These are phyloP conservation scores for Zasmidium citrigriseum DNA, from an alignment of 2,329 filamentous ascomycete genomes.

Conservation along the genomic window DNA sequence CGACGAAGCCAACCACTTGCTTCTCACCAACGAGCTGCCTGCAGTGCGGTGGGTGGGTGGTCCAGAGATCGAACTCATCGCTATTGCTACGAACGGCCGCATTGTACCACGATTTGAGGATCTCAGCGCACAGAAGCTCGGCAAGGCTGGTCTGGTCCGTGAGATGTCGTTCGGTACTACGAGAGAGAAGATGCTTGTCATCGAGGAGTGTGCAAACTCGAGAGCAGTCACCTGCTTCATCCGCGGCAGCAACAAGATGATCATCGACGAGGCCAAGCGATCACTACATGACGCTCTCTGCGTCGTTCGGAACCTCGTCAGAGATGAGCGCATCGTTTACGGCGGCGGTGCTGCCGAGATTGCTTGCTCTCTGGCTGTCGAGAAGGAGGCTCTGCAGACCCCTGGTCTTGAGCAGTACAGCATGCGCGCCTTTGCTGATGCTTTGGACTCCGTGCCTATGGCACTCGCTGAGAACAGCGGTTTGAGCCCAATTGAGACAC, in stretches of 20 bases:
- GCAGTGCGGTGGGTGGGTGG: constrained; percentile 98
- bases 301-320: constrained; percentile 93
- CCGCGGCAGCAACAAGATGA: constrained; percentile 99
- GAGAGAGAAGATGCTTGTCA: constrained; percentile 98
- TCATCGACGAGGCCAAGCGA: constrained; percentile 98
- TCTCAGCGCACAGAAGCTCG: constrained; percentile 85
- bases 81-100: constrained; percentile 95
- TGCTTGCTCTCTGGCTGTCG: constrained; percentile 92
- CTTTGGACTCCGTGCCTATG: constrained; percentile 91
- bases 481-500: constrained; percentile 90
- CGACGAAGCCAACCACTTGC: constrained; percentile 95
- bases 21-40: constrained; percentile 93
- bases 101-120: constrained; percentile 98
- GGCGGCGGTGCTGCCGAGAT: constrained; percentile 96
- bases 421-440: constrained; percentile 96
- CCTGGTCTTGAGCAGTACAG: constrained; percentile 98
- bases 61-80: constrained; percentile 96
- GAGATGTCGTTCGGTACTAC: constrained; percentile 98
- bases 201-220: constrained; percentile 98
- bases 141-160: constrained; percentile 82
- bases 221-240: constrained; percentile 95
- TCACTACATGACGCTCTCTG: constrained; percentile 97
- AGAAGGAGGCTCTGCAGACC: constrained; percentile 86
- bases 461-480: constrained; percentile 96
- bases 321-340: constrained; percentile 96